Base-by-base conservation (phyloP, 225 moss, liverwort and hornwort species). In the Marchantia polymorpha region DNA sequence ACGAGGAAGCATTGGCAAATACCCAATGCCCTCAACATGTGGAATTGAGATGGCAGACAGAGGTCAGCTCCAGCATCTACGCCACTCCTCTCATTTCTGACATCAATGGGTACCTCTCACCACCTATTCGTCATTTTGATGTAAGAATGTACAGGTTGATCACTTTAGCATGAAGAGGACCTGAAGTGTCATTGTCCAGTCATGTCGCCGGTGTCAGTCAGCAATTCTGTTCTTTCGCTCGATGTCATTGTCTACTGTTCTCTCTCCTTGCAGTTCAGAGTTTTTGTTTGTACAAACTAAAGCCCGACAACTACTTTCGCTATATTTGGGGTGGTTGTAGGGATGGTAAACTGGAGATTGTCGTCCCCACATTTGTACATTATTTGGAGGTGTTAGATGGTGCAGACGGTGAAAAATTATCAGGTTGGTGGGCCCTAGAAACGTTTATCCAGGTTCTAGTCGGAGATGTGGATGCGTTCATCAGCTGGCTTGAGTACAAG, bases 41-140 rank as follows among this genome's bases (percentile, higher is more conserved):
- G 69, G 99, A 99, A 86, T 86, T 99, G 89, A 92, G 99, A 80
- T 99, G 99, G 99, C 99, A 99, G 85, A 91, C 90, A 82, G 99
- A 99, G 90, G 99, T 99, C 87, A 95, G 99, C 88, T 99, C 99
- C 85, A 99, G 99, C 88, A 93, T 99, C 79, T 99, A 99, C 82
- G 95, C 99, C 78, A 92, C 95, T 74, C 99, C 99, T 68, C 90
- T 99, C 14, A 99, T 99, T 75, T 87, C 89, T 85, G 99, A 99
- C 81, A 86, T 99, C 71, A 95, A 95, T 79, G 90, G 86, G 94
- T 94, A 91, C 72, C 61, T 25, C 23, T 78, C 82, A 13, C 59
- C 15, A 73, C 80, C 73, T 13, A 12, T 73, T 16, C 29, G 31
- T 64, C 27, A 19, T 61, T n/a, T 64, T 10, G 10, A 7, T 74